phyloP scores from a whole-genome alignment of 441 rosid genomes.

The Biscutella auriculata region DNA sequence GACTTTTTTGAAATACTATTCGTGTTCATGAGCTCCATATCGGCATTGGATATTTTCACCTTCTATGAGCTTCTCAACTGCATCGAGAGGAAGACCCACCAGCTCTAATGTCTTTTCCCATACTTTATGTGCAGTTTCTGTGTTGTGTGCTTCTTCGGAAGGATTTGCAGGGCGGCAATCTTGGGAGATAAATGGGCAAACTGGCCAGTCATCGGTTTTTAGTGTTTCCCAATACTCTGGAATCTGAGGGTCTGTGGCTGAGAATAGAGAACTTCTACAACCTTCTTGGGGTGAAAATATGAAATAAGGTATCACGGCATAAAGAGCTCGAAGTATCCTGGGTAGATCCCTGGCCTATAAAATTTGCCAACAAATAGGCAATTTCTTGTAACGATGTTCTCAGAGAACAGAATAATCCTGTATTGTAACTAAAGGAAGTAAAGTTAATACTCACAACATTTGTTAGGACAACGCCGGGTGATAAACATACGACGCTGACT shows the following conservation, averaged over 20 bases:
- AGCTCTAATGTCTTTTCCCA: slow-evolving; percentile 88
- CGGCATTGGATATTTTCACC: slow-evolving; percentile 57
- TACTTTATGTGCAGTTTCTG: slow-evolving; percentile 48
- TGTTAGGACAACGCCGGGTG: slow-evolving; percentile 85
- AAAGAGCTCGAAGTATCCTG: slow-evolving; percentile 63
- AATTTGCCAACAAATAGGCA: neutral
- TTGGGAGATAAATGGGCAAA: slow-evolving; percentile 78
- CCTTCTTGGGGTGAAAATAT: slow-evolving; percentile 89
- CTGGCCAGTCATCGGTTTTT: slow-evolving; percentile 83
- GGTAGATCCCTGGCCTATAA: slow-evolving; percentile 92
- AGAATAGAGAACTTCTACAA: slow-evolving; percentile 75
- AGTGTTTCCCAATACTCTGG: slow-evolving; percentile 75
- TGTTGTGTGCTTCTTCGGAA: slow-evolving; percentile 82
- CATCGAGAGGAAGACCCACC: slow-evolving; percentile 70
- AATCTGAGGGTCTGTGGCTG: slow-evolving; percentile 92
- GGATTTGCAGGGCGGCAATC: slow-evolving; percentile 88
- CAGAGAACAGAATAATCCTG: slow-evolving; percentile 1
- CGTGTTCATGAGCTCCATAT: slow-evolving; percentile 33
- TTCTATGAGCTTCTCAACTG: slow-evolving; percentile 63
- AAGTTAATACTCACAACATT: slow-evolving; percentile 68
- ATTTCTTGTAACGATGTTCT: neutral
- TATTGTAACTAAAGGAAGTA: neutral
- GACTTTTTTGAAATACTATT: slow-evolving; percentile 12
- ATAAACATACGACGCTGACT: slow-evolving; percentile 65
- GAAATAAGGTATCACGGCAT: slow-evolving; percentile 76